Evolutionary conservation across 1,284 basidiomycete species (phyloP).

Genomic region (Cryptococcus sp.): DNA sequence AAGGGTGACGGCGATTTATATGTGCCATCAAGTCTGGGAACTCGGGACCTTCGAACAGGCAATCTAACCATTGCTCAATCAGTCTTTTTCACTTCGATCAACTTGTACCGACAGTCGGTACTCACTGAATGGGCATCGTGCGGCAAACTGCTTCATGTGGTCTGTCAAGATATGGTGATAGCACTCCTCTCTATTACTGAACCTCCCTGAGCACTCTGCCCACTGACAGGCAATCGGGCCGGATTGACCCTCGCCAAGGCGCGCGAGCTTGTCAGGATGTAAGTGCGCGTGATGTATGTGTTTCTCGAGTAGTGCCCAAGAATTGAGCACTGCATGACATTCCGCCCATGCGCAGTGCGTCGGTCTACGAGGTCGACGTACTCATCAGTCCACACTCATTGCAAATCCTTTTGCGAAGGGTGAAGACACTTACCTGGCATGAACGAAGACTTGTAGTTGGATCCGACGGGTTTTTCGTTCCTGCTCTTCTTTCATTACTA

Average conservation of each 20-base stretch:
- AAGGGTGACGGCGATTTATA: constrained; percentile 30
- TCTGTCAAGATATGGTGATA: constrained; percentile 29
- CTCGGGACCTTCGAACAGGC: constrained; percentile 29
- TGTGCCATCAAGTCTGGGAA: constrained; percentile 37
- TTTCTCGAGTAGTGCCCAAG: constrained; percentile 41
- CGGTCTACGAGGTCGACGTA: constrained; percentile 13
- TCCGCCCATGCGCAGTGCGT: constrained; percentile 32
- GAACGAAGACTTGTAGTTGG: constrained; percentile 39
- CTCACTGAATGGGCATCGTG: constrained; percentile 44
- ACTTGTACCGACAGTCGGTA: neutral
- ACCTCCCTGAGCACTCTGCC: constrained; percentile 22
- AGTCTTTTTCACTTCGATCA: too few relatives aligned
- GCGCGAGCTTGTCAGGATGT: constrained; percentile 5
- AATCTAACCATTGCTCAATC: constrained; percentile 24
- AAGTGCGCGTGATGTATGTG: constrained; percentile 37
- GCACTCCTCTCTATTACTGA: constrained; percentile 17
- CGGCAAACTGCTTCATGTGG: constrained; percentile 36
- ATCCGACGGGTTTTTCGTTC: constrained; percentile 26
- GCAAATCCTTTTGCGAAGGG: neutral
- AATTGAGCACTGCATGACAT: constrained; percentile 36
- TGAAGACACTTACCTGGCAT: constrained; percentile 29
- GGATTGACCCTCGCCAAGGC: constrained; percentile 2
- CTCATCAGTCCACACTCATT: neutral
- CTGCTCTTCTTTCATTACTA: constrained; percentile 14
- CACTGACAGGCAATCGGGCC: constrained; percentile 23